Percentiles rank a stretch among this genome's conserved stretches.
These are phyloP conservation scores for Castanea sativa DNA, from an alignment of 306 rosid genomes.

Conservation along the genomic window DNA sequence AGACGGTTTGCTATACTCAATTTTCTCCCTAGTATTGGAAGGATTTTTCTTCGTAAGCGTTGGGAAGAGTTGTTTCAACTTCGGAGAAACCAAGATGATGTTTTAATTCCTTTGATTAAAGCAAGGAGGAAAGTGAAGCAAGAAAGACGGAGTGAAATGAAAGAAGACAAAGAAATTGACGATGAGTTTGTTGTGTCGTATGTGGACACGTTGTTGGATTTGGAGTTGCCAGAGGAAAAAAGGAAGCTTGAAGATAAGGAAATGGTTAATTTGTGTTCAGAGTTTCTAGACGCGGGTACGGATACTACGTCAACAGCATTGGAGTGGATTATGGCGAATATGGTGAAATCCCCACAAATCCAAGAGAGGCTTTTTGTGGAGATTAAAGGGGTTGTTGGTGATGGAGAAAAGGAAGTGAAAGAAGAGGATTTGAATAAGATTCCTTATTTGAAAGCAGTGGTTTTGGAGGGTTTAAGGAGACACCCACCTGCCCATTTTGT, in stretches of 20 bases:
- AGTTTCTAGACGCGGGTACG: background rate
- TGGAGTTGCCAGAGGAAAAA: background rate
- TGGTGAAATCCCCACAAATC: background rate
- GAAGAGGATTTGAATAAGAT: too few species aligned
- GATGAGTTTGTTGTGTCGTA: slow-evolving; percentile 4
- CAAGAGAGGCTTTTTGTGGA: background rate
- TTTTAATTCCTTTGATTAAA: background rate
- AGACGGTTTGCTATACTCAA: background rate
- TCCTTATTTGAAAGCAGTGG: too few species aligned
- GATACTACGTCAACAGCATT: background rate
- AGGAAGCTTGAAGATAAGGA: background rate
- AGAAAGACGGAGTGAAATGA: background rate
- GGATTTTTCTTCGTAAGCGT: background rate
- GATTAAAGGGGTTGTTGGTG: background rate
- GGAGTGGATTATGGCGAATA: background rate
- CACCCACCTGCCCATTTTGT: too few species aligned
- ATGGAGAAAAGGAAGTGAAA: too few species aligned
- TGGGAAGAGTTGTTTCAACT: background rate
- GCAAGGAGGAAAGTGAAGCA: background rate
- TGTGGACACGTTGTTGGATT: slow-evolving; percentile 2
- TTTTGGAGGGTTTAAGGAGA: too few species aligned
- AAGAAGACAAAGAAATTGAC: too few species aligned
- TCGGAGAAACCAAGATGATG: background rate
- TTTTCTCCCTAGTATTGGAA: background rate
- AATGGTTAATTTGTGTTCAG: background rate